Percentiles rank a stretch among this genome's conserved stretches.
Conservation (phyloP, 2,329 filamentous ascomycete species). For the Aureobasidium sp. region DNA sequence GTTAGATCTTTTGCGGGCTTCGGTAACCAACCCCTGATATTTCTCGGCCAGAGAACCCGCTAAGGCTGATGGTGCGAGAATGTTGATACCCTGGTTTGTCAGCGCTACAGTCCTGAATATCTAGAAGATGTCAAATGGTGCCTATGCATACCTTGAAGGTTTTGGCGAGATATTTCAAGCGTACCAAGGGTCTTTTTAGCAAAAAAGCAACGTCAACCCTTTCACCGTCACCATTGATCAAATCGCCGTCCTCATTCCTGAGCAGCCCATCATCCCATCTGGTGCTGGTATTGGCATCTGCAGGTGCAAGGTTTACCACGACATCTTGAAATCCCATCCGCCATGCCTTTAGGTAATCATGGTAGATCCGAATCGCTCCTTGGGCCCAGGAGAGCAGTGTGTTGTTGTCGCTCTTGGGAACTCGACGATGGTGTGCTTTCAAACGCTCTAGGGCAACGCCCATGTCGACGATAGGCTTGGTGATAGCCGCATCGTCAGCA, state of each 20-base stretch:
- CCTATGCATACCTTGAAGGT: constrained; percentile 59
- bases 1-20: constrained; percentile 64
- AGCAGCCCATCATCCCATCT: constrained; percentile 46
- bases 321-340: constrained; percentile 89
- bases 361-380: constrained; percentile 67
- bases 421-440: constrained; percentile 68
- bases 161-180: constrained; percentile 80
- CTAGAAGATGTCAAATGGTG: not conserved
- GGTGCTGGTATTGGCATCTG: constrained; percentile 43
- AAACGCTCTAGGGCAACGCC: constrained; percentile 81
- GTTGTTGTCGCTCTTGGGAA: constrained; percentile 64
- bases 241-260: constrained; percentile 51
- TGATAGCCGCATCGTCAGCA: constrained; percentile 55
- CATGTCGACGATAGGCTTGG: constrained; percentile 89
- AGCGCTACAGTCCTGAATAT: constrained; percentile 18
- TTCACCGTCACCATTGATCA: constrained; percentile 68
- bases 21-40: constrained; percentile 67
- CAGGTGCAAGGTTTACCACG: constrained; percentile 81
- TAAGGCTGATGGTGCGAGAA: constrained; percentile 45
- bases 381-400: constrained; percentile 75
- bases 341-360: constrained; percentile 81
- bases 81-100: constrained; percentile 46
- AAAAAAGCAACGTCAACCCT: constrained; percentile 91
- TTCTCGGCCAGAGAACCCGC: constrained; percentile 50
- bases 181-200: constrained; percentile 77